A percentile compares a stretch with the other conserved stretches of the same genome.
phyloP scores from a whole-genome alignment of 2,329 filamentous ascomycete species.

The Akanthomyces dipterigenus region DNA sequence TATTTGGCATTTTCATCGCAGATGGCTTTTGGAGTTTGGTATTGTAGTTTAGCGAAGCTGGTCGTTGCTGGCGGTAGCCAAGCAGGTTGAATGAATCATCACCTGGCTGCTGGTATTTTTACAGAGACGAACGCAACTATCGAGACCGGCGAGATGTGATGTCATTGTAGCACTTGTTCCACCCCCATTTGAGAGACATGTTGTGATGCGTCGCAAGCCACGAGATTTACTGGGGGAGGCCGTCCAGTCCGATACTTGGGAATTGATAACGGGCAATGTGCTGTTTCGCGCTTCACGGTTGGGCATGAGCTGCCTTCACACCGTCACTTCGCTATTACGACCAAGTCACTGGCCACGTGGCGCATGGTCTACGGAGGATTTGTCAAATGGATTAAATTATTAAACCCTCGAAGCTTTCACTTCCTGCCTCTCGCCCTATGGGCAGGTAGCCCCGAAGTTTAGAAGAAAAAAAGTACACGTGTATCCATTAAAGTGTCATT shows the following conservation, averaged over 20 bases:
- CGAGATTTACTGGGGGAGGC: too few relatives aligned
- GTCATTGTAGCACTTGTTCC: neutral
- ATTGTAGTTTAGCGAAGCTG: neutral
- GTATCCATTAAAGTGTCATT: neutral
- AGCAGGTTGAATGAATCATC: neutral
- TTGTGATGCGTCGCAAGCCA: too few relatives aligned
- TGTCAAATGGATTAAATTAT: neutral
- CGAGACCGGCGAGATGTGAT: too few relatives aligned
- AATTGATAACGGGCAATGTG: too few relatives aligned
- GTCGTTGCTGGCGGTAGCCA: neutral
- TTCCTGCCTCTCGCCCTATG: neutral
- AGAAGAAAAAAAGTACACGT: neutral
- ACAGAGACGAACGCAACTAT: neutral
- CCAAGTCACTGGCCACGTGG: too few relatives aligned
- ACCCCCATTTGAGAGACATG: too few relatives aligned
- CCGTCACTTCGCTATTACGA: too few relatives aligned
- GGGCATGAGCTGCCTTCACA: too few relatives aligned
- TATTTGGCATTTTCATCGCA: neutral
- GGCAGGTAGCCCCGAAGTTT: neutral
- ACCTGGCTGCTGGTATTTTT: neutral
- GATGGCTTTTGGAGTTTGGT: constrained; percentile 2
- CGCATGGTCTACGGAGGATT: too few relatives aligned
- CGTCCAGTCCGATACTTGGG: too few relatives aligned
- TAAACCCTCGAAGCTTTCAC: neutral
- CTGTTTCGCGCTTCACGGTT: too few relatives aligned